Evolutionary conservation across 2,329 filamentous ascomycete genomes (phyloP).

Genomic region (Colletotrichum camelliae): DNA sequence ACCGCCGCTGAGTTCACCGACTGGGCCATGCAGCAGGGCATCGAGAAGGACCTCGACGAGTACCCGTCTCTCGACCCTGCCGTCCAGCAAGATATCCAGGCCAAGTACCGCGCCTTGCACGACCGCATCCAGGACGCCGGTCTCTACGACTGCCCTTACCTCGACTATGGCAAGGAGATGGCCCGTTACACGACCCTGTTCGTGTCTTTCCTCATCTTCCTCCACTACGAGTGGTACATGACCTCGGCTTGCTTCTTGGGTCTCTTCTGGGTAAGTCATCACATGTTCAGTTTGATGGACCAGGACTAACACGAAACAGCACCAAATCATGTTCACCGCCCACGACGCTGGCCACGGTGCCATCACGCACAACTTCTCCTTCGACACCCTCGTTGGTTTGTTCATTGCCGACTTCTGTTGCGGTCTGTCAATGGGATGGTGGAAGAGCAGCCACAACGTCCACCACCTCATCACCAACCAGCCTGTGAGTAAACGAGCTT

Average conservation of each 20-base stretch:
- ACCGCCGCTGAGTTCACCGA: slow-evolving; percentile 36
- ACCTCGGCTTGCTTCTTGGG: slow-evolving; percentile 65
- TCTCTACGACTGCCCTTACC: slow-evolving; percentile 63
- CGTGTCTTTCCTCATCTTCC: slow-evolving; percentile 45
- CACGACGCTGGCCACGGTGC: slow-evolving; percentile 70
- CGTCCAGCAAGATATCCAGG: slow-evolving; percentile 59
- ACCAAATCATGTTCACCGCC: slow-evolving; percentile 72
- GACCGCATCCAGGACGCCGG: slow-evolving; percentile 58
- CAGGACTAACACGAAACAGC: slow-evolving; percentile 41
- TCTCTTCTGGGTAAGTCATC: slow-evolving; percentile 59
- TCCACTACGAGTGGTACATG: slow-evolving; percentile 60
- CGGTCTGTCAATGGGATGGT: slow-evolving; percentile 71
- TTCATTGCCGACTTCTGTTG: slow-evolving; percentile 71
- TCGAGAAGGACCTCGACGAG: slow-evolving; percentile 37
- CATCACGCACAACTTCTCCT: slow-evolving; percentile 64
- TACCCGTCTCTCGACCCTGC: slow-evolving; percentile 60
- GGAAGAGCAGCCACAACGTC: slow-evolving; percentile 73
- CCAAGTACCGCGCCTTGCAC: slow-evolving; percentile 62
- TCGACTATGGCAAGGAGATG: slow-evolving; percentile 63
- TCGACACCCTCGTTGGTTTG: slow-evolving; percentile 65
- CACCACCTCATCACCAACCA: slow-evolving; percentile 72
- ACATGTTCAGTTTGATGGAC: background rate
- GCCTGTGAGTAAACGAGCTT: slow-evolving; percentile 41
- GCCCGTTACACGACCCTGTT: slow-evolving; percentile 61
- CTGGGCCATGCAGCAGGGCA: slow-evolving; percentile 38